Evolutionary conservation across 352 stramenopile genomes (phyloP), one percentile per base, ranked within the genome.

Genomic region (Pythium aquatile): DNA sequence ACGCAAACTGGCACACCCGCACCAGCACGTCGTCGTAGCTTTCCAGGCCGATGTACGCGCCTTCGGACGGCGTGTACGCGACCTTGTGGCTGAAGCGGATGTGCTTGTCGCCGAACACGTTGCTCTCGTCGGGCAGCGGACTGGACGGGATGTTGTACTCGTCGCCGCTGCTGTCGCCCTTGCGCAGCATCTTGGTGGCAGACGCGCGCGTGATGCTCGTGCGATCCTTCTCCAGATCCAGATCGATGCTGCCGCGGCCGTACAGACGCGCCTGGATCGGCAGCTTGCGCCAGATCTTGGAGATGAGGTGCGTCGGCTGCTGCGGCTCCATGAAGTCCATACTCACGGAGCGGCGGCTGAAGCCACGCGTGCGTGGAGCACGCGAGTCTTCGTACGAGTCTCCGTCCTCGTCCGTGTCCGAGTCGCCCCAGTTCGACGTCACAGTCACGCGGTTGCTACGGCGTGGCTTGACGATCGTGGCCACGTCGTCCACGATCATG

Each of bases 301-400:
- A 83, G 66, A 91, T 91, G 28, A 91, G 61, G 57, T 91, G 83
- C 37, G 74, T 81, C 47, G 83, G 71, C 42, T 83, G 76, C 62
- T 91, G 79, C 29, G 66, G 61, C 61, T 91, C 80, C 79, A 91
- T 85, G 55, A 88, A 88, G 70, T 91, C 83, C 79, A 91, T 87
- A 61, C 79, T 89, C 62, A 88, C 76, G 7, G 80, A 88, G 13
- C 83, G 80, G 1, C 79, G 74, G 42, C 81, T 78, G 2, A 90
- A 70, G n/a, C 80, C 79, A 24, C 77, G 80, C 39, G 75, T 84
- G 24, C 59, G 65, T 6, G 83, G 79, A 11, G 75, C 75, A 29
- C 73, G 75, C n/a, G 76, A 79, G 59, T 88, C 77, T 40, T 91
- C 80, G 56, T 81, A 91, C 6, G 59, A 40, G 40, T 72, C 66